Evolutionary conservation across 345 rosid genomes (phyloP), one percentile per base, ranked within the genome.

Genomic region (Melaleuca quinquenervia): DNA sequence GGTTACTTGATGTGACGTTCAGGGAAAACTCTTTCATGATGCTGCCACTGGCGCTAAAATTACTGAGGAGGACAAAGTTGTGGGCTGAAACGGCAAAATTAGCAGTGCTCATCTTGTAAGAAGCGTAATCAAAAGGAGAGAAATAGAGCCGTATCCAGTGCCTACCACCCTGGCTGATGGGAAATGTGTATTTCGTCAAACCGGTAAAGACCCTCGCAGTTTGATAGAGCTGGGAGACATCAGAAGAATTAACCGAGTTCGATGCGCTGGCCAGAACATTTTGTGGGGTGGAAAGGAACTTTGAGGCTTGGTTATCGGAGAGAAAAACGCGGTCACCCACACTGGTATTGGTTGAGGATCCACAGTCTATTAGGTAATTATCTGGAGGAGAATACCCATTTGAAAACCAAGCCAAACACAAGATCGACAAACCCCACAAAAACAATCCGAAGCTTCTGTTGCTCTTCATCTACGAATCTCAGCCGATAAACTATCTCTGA

Each of bases 131-230:
- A 85, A 96, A 97, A 11, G 98, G 96, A 60, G 86, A 88, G 90
- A 97, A 96, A 87, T 97, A 94, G 60, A 97, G 91, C 76, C 99
- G 98, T 87, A 97, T 88, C 98, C 98, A 97, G 90, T 94, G 98
- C 54, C 98, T 91, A 84, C 97, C 99, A 5, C 53, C 62, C 86
- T 75, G 85, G 83, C 88, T 52, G 48, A 97, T 89, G 16, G 93
- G 55, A 85, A 97, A 96, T 44, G 87, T 90, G 91, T 95, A 97
- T 88, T 85, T 96, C 0, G 99, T 91, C 85, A 90, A 85, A 53
- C 91, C 93, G 16, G 90, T 87, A 85, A 95, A 92, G 90, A 97
- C 90, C 87, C 95, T 91, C 2, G 97, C 98, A 9, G 98, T 94
- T 85, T 90, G 91, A 92, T 97, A 97, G 45, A 97, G 93, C 50